Conservation (phyloP, 176 grass and related monocot species). For the Dendrocalamus sinicus region DNA sequence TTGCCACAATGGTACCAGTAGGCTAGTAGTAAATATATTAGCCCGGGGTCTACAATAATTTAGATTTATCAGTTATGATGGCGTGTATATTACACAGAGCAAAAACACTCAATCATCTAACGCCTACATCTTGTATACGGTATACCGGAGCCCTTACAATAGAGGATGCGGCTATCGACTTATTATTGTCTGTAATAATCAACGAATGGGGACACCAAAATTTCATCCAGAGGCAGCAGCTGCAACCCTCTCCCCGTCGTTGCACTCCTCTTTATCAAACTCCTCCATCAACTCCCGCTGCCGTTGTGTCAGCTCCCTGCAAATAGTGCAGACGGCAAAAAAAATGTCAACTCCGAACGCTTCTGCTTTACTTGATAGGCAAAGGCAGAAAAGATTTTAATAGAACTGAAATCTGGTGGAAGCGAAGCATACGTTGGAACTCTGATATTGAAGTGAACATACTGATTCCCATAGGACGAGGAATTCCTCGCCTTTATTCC, state of each 20-base stretch:
- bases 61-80: background rate
- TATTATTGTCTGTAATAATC: conserved; percentile 5
- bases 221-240: conserved; percentile 65
- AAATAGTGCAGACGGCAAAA: conserved; percentile 9
- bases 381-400: background rate
- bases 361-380: background rate
- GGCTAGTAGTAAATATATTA: conserved; percentile 4
- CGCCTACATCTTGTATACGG: conserved; percentile 27
- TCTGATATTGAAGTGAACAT: conserved; percentile 81
- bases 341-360: background rate
- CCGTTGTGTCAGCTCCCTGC: conserved; percentile 67
- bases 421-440: conserved; percentile 63
- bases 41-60: background rate
- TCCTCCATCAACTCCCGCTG: conserved; percentile 74
- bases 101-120: conserved; percentile 31
- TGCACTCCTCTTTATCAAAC: conserved; percentile 70
- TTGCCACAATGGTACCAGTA: background rate
- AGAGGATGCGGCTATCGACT: conserved; percentile 19
- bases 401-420: conserved; percentile 9
- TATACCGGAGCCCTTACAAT: background rate
- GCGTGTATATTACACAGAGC: conserved; percentile 21
- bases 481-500: conserved; percentile 83
- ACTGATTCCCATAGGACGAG: conserved; percentile 70
- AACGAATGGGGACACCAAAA: conserved; percentile 14
- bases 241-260: conserved; percentile 43